Conservation (phyloP, 2,329 filamentous ascomycete species). For the Achaetomium macrosporum region DNA sequence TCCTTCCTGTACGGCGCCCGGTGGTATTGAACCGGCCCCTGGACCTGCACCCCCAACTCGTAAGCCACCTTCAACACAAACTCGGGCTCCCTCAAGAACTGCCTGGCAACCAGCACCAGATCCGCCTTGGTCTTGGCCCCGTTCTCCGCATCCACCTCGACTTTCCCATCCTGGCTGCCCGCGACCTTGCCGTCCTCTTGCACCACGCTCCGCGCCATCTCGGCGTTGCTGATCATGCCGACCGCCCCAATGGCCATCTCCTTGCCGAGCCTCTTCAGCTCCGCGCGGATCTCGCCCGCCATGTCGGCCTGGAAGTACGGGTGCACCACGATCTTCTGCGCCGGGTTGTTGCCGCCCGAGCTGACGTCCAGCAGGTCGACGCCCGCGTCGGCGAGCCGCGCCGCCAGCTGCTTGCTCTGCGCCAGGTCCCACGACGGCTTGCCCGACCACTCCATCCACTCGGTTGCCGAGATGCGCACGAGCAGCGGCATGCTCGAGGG, state of each 20-base stretch:
- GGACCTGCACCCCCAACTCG: conserved; percentile 63
- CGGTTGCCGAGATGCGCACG: conserved; percentile 55
- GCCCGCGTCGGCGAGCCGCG: conserved; percentile 63
- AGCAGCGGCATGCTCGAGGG: conserved; percentile 51
- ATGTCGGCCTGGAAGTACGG: conserved; percentile 71
- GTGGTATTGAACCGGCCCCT: conserved; percentile 64
- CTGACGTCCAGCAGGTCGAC: conserved; percentile 82
- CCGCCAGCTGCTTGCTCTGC: conserved; percentile 61
- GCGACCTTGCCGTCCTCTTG: conserved; percentile 35
- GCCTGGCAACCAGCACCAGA: conserved; percentile 65
- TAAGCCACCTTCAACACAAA: conserved; percentile 69
- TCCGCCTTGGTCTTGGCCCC: conserved; percentile 50
- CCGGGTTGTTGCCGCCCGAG: conserved; percentile 62
- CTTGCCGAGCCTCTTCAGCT: conserved; percentile 44
- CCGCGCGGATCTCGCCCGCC: conserved; percentile 64
- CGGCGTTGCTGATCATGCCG: conserved; percentile 64
- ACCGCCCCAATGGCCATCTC: conserved; percentile 65
- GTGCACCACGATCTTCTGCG: conserved; percentile 54
- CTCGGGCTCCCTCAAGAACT: conserved; percentile 77
- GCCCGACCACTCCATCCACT: conserved; percentile 50
- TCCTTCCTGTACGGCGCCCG: conserved; percentile 27
- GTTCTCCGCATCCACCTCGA: conserved; percentile 37
- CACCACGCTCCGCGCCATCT: conserved; percentile 55
- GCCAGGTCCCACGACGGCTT: conserved; percentile 60
- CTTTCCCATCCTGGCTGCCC: conserved; percentile 33